phyloP scores from a whole-genome alignment of 2,329 filamentous ascomycete species.

The Zymoseptoria tritici region DNA sequence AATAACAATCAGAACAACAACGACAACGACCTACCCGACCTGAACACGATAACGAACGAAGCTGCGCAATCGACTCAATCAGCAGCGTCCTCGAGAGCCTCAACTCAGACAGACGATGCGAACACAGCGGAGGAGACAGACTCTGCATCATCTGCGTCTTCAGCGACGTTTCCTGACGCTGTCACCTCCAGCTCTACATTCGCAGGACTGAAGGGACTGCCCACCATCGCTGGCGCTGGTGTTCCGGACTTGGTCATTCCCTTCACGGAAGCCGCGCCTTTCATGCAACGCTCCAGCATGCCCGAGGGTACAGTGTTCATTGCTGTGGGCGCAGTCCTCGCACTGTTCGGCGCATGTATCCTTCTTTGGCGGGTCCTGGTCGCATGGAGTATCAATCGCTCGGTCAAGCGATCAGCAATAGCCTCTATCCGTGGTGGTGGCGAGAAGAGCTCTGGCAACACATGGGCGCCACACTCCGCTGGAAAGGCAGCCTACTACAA shows the following conservation, averaged over 20 bases:
- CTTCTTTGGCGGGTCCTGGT: conserved; percentile 82
- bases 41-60: conserved; percentile 19
- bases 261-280: conserved; percentile 75
- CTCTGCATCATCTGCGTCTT: conserved; percentile 10
- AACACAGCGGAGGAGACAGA: conserved; percentile 16
- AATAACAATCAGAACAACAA: not conserved
- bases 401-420: conserved; percentile 76
- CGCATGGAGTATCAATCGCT: conserved; percentile 85
- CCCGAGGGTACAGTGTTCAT: conserved; percentile 97
- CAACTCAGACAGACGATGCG: conserved; percentile 21
- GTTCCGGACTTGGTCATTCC: conserved; percentile 69
- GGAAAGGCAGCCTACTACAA: conserved; percentile 31
- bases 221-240: conserved; percentile 49
- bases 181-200: conserved; percentile 21
- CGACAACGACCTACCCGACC: conserved; percentile 21
- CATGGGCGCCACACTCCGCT: conserved; percentile 7
- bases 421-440: conserved; percentile 50
- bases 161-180: conserved; percentile 16
- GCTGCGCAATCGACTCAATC: conserved; percentile 6
- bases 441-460: conserved; percentile 28
- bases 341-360: conserved; percentile 71
- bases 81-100: conserved; percentile 17
- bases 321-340: conserved; percentile 79
- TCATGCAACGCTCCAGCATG: conserved; percentile 77
- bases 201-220: conserved; percentile 37